phyloP scores from a whole-genome alignment of 352 stramenopile species.

The Thraustotheca clavata region DNA sequence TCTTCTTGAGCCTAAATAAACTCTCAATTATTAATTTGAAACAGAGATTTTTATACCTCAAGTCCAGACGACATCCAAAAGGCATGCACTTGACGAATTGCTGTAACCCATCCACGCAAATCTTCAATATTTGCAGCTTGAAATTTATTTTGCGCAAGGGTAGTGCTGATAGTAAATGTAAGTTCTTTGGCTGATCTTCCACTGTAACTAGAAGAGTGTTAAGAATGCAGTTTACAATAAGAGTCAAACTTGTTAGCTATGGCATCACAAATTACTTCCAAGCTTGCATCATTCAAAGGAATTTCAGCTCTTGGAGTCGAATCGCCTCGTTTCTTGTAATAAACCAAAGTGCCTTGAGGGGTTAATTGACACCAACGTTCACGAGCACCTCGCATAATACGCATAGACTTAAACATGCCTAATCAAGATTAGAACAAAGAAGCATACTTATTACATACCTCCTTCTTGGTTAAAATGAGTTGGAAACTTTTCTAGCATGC shows the following conservation, averaged over 20 bases:
- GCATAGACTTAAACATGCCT: slow-evolving; percentile 74
- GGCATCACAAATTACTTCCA: slow-evolving; percentile 78
- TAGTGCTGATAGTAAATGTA: slow-evolving; percentile 65
- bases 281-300: slow-evolving; percentile 60
- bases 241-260: background rate
- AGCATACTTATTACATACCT: background rate
- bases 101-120: slow-evolving; percentile 70
- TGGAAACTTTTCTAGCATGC: slow-evolving; percentile 73
- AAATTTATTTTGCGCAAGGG: slow-evolving; percentile 72
- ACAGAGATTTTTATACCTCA: background rate
- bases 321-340: slow-evolving; percentile 82
- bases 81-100: slow-evolving; percentile 52
- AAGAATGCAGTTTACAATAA: background rate
- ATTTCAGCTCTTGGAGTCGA: slow-evolving; percentile 75
- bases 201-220: background rate
- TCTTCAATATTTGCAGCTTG: slow-evolving; percentile 67
- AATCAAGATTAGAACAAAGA: slow-evolving; percentile 17
- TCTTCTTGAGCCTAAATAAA: background rate
- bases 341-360: slow-evolving; percentile 58
- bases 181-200: slow-evolving; percentile 63
- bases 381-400: slow-evolving; percentile 73
- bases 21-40: background rate
- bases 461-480: slow-evolving; percentile 57
- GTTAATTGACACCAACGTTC: slow-evolving; percentile 82
- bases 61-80: slow-evolving; percentile 37